Evolutionary conservation across 371 early-diverging fungal genomes (phyloP).

Genomic region (Apophysomyces elegans): DNA sequence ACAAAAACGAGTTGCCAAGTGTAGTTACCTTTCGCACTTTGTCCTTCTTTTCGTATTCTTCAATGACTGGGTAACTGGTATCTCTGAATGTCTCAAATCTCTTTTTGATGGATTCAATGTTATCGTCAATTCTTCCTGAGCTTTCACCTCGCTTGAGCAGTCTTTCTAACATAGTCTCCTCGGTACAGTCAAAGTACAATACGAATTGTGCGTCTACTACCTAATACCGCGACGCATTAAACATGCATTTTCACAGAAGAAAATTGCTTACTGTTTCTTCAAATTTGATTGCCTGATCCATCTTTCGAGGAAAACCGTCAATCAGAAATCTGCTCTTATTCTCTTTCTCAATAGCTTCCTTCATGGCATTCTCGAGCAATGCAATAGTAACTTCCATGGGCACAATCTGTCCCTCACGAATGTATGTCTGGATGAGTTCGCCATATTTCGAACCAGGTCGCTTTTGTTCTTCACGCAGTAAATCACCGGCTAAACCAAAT

Average conservation of each 20-base stretch:
- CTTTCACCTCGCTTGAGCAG: slow-evolving; percentile 91
- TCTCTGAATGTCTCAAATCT: slow-evolving; percentile 87
- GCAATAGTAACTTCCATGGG: slow-evolving; percentile 95
- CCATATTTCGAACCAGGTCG: slow-evolving; percentile 87
- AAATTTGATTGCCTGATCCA: slow-evolving; percentile 94
- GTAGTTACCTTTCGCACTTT: slow-evolving; percentile 80
- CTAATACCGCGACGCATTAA: slow-evolving; percentile 26
- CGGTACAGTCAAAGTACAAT: slow-evolving; percentile 93
- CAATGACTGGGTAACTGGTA: slow-evolving; percentile 90
- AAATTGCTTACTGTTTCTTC: slow-evolving; percentile 76
- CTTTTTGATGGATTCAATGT: slow-evolving; percentile 94
- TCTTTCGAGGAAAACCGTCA: slow-evolving; percentile 95
- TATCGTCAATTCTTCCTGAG: slow-evolving; percentile 93
- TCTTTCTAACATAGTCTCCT: slow-evolving; percentile 85
- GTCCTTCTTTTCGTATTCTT: slow-evolving; percentile 68
- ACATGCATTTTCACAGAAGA: background rate
- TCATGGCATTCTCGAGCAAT: slow-evolving; percentile 89
- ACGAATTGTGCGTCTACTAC: slow-evolving; percentile 73
- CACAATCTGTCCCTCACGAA: slow-evolving; percentile 94
- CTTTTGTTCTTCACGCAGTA: slow-evolving; percentile 90
- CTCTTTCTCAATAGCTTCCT: slow-evolving; percentile 58
- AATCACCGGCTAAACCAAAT: slow-evolving; percentile 81
- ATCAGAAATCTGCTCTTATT: slow-evolving; percentile 77
- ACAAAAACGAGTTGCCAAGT: slow-evolving; percentile 17
- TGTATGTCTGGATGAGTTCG: slow-evolving; percentile 86